Percentiles rank a stretch among this genome's conserved stretches.
Conservation (phyloP, 2,329 filamentous ascomycete genomes). For the Microcera coccophila region DNA sequence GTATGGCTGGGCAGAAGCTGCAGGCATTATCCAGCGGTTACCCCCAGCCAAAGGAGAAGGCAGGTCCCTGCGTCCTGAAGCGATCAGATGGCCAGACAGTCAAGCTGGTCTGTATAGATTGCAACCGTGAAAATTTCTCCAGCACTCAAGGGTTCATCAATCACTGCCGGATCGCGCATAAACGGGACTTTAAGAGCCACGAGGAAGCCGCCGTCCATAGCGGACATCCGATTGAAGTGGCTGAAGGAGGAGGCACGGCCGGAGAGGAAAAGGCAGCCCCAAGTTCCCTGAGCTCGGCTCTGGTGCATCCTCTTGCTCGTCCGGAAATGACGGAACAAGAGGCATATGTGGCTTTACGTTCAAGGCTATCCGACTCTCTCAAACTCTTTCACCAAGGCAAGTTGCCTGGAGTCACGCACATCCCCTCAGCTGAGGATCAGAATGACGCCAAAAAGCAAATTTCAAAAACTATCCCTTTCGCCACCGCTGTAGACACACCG, state of each 20-base stretch:
- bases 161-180: constrained; percentile 94
- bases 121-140: constrained; percentile 84
- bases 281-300: constrained; percentile 12
- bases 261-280: constrained; percentile 26
- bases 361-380: constrained; percentile 53
- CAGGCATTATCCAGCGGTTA: constrained; percentile 69
- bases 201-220: constrained; percentile 88
- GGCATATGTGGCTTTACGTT: constrained; percentile 47
- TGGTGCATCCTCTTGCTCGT: constrained; percentile 35
- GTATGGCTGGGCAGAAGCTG: constrained; percentile 56
- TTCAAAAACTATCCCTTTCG: constrained; percentile 36
- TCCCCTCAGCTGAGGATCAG: constrained; percentile 34
- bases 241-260: constrained; percentile 15
- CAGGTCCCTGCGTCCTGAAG: constrained; percentile 78
- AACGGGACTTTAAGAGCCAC: constrained; percentile 89
- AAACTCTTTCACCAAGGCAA: constrained; percentile 50
- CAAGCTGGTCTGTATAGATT: constrained; percentile 86
- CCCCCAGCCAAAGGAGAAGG: constrained; percentile 72
- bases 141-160: constrained; percentile 99
- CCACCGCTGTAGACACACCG: constrained; percentile 57
- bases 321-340: constrained; percentile 51
- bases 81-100: constrained; percentile 82
- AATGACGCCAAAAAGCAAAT: constrained; percentile 5
- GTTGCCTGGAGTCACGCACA: constrained; percentile 45
- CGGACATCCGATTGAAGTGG: constrained; percentile 69